Evolutionary conservation across 169 alveolate species (phyloP).

Genomic region (Cryptosporidium andersoni): DNA sequence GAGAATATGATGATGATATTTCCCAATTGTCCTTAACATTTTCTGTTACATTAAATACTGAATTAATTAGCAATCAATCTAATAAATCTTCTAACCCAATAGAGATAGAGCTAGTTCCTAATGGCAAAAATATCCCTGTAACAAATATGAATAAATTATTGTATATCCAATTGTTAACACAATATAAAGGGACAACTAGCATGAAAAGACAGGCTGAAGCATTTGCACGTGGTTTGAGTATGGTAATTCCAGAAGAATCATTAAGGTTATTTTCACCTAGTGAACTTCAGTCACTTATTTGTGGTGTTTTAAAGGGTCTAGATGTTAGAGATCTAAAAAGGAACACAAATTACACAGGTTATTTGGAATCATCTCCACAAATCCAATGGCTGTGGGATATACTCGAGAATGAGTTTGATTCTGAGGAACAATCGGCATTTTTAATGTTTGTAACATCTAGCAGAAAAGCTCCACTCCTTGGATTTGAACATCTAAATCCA

Average conservation of each 20-base stretch:
- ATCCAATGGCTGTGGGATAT: slow-evolving; percentile 92
- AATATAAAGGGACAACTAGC: slow-evolving; percentile 88
- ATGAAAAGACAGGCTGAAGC: slow-evolving; percentile 84
- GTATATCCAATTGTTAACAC: slow-evolving; percentile 85
- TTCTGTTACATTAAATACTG: slow-evolving; percentile 69
- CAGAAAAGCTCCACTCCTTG: slow-evolving; percentile 94
- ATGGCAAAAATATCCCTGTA: slow-evolving; percentile 79
- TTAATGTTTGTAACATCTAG: slow-evolving; percentile 95
- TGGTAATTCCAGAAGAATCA: slow-evolving; percentile 89
- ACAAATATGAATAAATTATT: slow-evolving; percentile 83
- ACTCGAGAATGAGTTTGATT: slow-evolving; percentile 82
- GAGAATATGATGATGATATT: slow-evolving; percentile 72
- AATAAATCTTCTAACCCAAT: slow-evolving; percentile 1
- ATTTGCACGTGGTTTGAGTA: slow-evolving; percentile 90
- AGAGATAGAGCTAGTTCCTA: slow-evolving; percentile 76
- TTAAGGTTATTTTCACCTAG: slow-evolving; percentile 89
- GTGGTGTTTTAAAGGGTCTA: slow-evolving; percentile 89
- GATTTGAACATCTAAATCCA: slow-evolving; percentile 91
- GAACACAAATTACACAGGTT: slow-evolving; percentile 90
- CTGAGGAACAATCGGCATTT: slow-evolving; percentile 87
- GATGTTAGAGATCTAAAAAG: slow-evolving; percentile 89
- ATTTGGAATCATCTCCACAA: slow-evolving; percentile 80
- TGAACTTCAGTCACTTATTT: slow-evolving; percentile 92
- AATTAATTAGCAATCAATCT: background rate
- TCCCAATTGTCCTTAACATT: slow-evolving; percentile 76